Evolutionary conservation across 257 asterid species (phyloP).

Genomic region (Fraxinus pennsylvanica): DNA sequence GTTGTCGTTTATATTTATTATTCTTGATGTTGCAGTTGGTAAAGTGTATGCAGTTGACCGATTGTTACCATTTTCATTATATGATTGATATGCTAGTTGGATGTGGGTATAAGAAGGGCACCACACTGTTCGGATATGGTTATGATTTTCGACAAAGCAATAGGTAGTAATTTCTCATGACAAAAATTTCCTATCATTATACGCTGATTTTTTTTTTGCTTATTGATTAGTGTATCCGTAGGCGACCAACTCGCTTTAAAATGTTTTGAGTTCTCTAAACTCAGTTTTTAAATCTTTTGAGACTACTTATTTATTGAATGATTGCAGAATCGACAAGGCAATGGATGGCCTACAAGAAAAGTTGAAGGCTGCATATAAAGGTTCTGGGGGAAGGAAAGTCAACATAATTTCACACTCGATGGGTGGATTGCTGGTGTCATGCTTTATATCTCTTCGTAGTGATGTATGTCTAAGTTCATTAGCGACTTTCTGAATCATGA

Average conservation of each 20-base stretch:
- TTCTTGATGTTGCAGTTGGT: constrained; percentile 56
- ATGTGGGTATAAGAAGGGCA: constrained; percentile 89
- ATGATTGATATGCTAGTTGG: constrained; percentile 96
- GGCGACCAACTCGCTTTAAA: not conserved
- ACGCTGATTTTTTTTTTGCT: not conserved
- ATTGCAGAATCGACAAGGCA: constrained; percentile 69
- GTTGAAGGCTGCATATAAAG: constrained; percentile 74
- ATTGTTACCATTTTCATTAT: constrained; percentile 82
- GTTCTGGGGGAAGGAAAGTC: constrained; percentile 93
- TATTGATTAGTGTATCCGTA: not conserved
- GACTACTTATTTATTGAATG: constrained; percentile 18
- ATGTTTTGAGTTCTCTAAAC: constrained; percentile 14
- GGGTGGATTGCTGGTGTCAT: constrained; percentile 84
- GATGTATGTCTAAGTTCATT: constrained; percentile 56
- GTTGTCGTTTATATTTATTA: constrained; percentile 23
- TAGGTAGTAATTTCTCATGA: constrained; percentile 50
- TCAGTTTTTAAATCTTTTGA: not conserved
- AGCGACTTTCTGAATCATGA: not conserved
- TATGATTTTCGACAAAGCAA: constrained; percentile 96
- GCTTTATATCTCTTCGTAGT: constrained; percentile 60
- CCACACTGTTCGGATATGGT: constrained; percentile 90
- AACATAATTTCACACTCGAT: constrained; percentile 84
- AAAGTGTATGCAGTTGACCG: constrained; percentile 61
- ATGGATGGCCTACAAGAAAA: constrained; percentile 69
- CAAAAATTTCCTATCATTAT: constrained; percentile 16